Percentiles rank a stretch among this genome's conserved stretches.
Evolutionary conservation across 1,139 yeast species (phyloP).

Genomic region (Debaryomyces udenii): DNA sequence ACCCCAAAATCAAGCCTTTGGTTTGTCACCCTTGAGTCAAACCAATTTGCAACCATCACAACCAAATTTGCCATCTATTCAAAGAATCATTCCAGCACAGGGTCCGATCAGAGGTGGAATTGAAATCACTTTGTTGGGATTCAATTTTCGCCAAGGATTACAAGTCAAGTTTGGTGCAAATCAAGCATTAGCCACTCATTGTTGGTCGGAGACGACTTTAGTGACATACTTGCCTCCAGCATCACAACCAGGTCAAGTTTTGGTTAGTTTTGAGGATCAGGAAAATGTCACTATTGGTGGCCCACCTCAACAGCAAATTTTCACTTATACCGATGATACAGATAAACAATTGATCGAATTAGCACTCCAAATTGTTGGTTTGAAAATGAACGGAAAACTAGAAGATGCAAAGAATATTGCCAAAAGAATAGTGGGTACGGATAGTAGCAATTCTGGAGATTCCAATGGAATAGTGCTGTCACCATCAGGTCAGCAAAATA

Average conservation of each 20-base stretch:
- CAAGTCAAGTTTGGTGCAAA: slow-evolving; percentile 85
- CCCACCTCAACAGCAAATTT: slow-evolving; percentile 56
- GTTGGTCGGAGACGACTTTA: slow-evolving; percentile 94
- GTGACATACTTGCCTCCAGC: slow-evolving; percentile 95
- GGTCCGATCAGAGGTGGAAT: slow-evolving; percentile 96
- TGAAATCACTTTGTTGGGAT: slow-evolving; percentile 87
- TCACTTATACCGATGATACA: slow-evolving; percentile 90
- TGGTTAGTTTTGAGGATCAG: slow-evolving; percentile 73
- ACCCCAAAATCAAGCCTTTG: slow-evolving; percentile 14
- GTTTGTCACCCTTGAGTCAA: slow-evolving; percentile 21
- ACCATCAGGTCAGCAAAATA: slow-evolving; percentile 6
- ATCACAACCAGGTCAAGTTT: slow-evolving; percentile 83
- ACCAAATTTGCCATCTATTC: slow-evolving; percentile 57
- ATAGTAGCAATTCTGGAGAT: slow-evolving; percentile 17
- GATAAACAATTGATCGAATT: slow-evolving; percentile 90
- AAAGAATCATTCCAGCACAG: slow-evolving; percentile 88
- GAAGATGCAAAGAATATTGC: slow-evolving; percentile 94
- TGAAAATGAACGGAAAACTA: slow-evolving; percentile 90
- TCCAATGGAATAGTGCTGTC: slow-evolving; percentile 2
- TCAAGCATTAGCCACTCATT: slow-evolving; percentile 84
- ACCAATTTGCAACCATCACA: slow-evolving; percentile 17
- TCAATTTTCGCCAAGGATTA: slow-evolving; percentile 81
- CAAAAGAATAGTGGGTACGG: slow-evolving; percentile 76
- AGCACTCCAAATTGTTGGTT: slow-evolving; percentile 91
- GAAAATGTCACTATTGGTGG: slow-evolving; percentile 33